A percentile compares a stretch with the other conserved stretches of the same genome.
Conservation (phyloP, 148 eudicot genomes). For the Camellia lanceoleosa region DNA sequence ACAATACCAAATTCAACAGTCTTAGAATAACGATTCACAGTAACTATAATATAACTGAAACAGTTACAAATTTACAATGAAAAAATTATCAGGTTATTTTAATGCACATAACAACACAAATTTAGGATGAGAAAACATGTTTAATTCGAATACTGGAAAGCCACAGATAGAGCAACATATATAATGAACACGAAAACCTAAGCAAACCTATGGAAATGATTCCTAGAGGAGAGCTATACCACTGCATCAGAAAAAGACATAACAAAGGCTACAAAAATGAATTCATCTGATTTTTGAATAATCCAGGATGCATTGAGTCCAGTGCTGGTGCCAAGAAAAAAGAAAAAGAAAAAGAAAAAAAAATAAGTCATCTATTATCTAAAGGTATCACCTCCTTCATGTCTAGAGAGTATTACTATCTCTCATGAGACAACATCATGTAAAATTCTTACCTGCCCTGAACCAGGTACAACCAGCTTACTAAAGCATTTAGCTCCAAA, state of each 20-base stretch:
- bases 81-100: neutral
- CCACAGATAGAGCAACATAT: neutral
- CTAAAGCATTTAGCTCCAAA: neutral
- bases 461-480: neutral
- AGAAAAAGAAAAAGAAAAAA: neutral
- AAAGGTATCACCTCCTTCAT: neutral
- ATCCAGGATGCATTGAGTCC: neutral
- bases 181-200: neutral
- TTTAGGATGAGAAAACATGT: neutral
- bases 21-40: neutral
- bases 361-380: neutral
- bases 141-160: neutral
- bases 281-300: neutral
- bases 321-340: neutral
- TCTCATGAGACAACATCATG: neutral
- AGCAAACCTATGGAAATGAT: neutral
- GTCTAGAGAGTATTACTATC: neutral
- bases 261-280: neutral
- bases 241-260: neutral
- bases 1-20: slow-evolving; percentile 9
- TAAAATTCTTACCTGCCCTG: neutral
- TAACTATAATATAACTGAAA: slow-evolving; percentile 3
- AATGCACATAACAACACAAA: neutral
- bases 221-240: neutral
- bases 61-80: neutral